phyloP scores from a whole-genome alignment of 2,329 filamentous ascomycete genomes.

The Fusarium zealandicum region DNA sequence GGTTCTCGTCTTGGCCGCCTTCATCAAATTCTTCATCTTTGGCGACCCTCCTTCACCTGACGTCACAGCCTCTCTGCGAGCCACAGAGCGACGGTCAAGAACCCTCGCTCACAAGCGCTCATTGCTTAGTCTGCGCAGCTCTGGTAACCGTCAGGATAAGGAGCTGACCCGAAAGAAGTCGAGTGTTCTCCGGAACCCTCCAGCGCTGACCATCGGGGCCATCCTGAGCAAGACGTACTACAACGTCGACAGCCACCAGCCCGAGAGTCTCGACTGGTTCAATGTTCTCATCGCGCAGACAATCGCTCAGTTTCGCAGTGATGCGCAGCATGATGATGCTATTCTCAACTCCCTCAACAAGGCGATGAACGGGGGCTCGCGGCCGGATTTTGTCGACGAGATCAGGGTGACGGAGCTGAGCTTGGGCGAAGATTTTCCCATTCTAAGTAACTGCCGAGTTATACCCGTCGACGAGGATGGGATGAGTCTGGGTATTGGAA shows the following conservation, averaged over 20 bases:
- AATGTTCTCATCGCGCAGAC: conserved; percentile 97
- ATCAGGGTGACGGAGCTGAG: conserved; percentile 94
- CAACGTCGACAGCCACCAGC: conserved; percentile 93
- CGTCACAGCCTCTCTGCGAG: conserved; percentile 76
- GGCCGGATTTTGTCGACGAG: conserved; percentile 91
- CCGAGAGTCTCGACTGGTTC: conserved; percentile 98
- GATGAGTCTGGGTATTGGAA: conserved; percentile 59
- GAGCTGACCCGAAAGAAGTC: conserved; percentile 70
- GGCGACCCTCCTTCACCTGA: conserved; percentile 89
- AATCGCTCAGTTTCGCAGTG: conserved; percentile 91
- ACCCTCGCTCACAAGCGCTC: conserved; percentile 80
- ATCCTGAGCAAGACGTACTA: conserved; percentile 98
- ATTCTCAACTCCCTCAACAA: conserved; percentile 86
- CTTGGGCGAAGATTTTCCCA: conserved; percentile 95
- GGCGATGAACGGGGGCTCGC: conserved; percentile 83
- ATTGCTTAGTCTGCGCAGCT: conserved; percentile 67
- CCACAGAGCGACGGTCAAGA: conserved; percentile 75
- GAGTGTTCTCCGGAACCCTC: conserved; percentile 74
- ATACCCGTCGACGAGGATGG: conserved; percentile 89
- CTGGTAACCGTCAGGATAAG: conserved; percentile 51
- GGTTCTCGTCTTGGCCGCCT: conserved; percentile 86
- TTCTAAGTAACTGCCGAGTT: conserved; percentile 97
- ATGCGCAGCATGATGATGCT: conserved; percentile 89
- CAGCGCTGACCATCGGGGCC: conserved; percentile 85
- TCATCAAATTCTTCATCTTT: conserved; percentile 99